These are phyloP conservation scores for Rauvolfia tetraphylla DNA, from an alignment of 257 asterid species.

Conservation along the genomic window DNA sequence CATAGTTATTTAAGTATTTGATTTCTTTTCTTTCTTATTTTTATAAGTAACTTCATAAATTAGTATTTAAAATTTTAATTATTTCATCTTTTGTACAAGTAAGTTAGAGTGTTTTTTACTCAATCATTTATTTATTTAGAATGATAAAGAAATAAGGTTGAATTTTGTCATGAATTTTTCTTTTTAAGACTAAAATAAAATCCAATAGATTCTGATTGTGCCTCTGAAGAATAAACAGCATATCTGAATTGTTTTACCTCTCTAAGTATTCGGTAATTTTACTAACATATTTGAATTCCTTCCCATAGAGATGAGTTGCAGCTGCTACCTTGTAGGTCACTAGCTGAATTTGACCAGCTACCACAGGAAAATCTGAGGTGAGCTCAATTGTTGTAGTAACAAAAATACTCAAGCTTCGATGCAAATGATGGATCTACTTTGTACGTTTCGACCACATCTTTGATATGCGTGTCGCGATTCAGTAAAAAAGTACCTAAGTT, in stretches of 20 bases:
- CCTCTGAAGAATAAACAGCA: slow-evolving; percentile 42
- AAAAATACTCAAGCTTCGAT: background rate
- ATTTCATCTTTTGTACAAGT: no score
- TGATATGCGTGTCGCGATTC: background rate
- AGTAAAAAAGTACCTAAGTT: background rate
- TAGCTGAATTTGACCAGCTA: slow-evolving; percentile 70
- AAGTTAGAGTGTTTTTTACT: no score
- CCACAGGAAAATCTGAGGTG: background rate
- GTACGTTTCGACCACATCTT: background rate
- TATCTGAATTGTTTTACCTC: slow-evolving; percentile 41
- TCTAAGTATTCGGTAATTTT: slow-evolving; percentile 43
- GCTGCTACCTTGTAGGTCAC: slow-evolving; percentile 69
- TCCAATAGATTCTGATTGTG: slow-evolving; percentile 56
- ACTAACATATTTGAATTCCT: slow-evolving; percentile 43
- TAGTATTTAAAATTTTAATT: no score
- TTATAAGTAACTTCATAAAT: no score
- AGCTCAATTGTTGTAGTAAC: background rate
- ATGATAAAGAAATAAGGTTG: no score
- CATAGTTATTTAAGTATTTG: no score
- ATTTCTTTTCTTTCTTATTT: no score
- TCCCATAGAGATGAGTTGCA: slow-evolving; percentile 75
- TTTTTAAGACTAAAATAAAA: slow-evolving; percentile 27
- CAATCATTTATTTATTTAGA: no score
- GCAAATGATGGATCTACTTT: background rate
- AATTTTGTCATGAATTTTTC: slow-evolving; percentile 8